Conservation (phyloP, 1,284 basidiomycete species). For the Marasmius tenuissimus region DNA sequence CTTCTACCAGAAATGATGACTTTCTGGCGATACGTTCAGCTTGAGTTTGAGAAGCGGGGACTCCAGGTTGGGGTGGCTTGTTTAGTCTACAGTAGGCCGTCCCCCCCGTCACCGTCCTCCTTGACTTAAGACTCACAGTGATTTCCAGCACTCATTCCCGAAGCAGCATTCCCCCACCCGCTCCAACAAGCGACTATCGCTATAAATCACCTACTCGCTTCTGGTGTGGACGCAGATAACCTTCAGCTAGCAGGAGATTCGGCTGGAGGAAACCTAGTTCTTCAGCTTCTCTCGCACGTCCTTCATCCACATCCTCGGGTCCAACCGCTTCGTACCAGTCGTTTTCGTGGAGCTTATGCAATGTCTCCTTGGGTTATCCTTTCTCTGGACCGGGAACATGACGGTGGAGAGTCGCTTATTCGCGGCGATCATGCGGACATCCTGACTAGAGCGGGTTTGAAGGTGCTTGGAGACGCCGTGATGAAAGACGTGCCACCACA, state of each 20-base stretch:
- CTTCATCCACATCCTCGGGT: slow-evolving; percentile 18
- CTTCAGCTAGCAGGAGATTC: slow-evolving; percentile 25
- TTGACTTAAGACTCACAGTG: not conserved
- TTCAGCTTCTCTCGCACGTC: slow-evolving; percentile 1
- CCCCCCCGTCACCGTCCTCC: not conserved
- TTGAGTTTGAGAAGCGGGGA: slow-evolving; percentile 22
- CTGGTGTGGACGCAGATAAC: slow-evolving; percentile 25
- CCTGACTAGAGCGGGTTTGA: slow-evolving; percentile 18
- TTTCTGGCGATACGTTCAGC: slow-evolving; percentile 24
- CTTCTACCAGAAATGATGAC: slow-evolving; percentile 28
- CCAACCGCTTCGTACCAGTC: slow-evolving; percentile 16
- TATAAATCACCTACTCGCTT: slow-evolving; percentile 25
- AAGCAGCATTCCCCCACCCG: slow-evolving; percentile 26
- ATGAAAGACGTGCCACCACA: slow-evolving; percentile 23
- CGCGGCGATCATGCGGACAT: slow-evolving; percentile 31
- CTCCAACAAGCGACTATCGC: slow-evolving; percentile 25
- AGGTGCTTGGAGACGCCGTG: slow-evolving; percentile 22
- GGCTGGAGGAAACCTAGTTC: not conserved
- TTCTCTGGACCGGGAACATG: slow-evolving; percentile 20
- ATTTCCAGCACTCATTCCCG: slow-evolving; percentile 26
- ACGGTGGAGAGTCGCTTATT: slow-evolving; percentile 18
- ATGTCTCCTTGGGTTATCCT: slow-evolving; percentile 40
- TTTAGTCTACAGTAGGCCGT: slow-evolving; percentile 30
- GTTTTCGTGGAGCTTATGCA: slow-evolving; percentile 20
- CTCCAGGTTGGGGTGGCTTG: slow-evolving; percentile 29